Evolutionary conservation across 768 basidiomycete species (phyloP).

Genomic region (Leccinum boreale): DNA sequence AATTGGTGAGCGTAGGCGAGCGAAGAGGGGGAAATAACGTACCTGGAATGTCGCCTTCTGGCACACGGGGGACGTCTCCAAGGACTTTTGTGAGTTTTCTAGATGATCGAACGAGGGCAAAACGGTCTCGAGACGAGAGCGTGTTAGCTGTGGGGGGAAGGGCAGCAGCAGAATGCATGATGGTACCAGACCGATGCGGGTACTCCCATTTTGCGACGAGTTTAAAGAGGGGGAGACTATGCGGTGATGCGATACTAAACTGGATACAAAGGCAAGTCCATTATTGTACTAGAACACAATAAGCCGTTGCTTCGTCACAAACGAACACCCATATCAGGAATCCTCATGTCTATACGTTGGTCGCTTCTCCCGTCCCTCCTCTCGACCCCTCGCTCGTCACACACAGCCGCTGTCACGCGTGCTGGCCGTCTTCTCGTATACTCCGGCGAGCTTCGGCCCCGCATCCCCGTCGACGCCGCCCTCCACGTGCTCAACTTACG

Average conservation of each 20-base stretch:
- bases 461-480: slow-evolving; percentile 38
- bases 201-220: not conserved
- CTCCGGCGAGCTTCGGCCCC: slow-evolving; percentile 42
- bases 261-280: slow-evolving; percentile 22
- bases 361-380: slow-evolving; percentile 21
- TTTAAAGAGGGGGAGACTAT: slow-evolving; percentile 11
- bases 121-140: slow-evolving; percentile 48
- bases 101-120: slow-evolving; percentile 53
- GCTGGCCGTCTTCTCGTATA: slow-evolving; percentile 35
- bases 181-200: slow-evolving; percentile 25
- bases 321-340: not conserved
- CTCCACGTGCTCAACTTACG: slow-evolving; percentile 27
- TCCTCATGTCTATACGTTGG: slow-evolving; percentile 28
- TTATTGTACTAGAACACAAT: slow-evolving; percentile 4
- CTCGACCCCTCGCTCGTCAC: slow-evolving; percentile 39
- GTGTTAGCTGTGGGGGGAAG: slow-evolving; percentile 58
- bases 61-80: slow-evolving; percentile 56
- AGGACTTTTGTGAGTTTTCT: slow-evolving; percentile 59
- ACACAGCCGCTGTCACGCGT: slow-evolving; percentile 32
- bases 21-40: not conserved
- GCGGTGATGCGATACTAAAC: slow-evolving; percentile 11
- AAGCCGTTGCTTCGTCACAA: not conserved
- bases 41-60: slow-evolving; percentile 34
- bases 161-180: slow-evolving; percentile 7
- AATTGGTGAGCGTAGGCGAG: not conserved